Conservation (phyloP, 306 rosid genomes). For the Prinsepia uniflora region DNA sequence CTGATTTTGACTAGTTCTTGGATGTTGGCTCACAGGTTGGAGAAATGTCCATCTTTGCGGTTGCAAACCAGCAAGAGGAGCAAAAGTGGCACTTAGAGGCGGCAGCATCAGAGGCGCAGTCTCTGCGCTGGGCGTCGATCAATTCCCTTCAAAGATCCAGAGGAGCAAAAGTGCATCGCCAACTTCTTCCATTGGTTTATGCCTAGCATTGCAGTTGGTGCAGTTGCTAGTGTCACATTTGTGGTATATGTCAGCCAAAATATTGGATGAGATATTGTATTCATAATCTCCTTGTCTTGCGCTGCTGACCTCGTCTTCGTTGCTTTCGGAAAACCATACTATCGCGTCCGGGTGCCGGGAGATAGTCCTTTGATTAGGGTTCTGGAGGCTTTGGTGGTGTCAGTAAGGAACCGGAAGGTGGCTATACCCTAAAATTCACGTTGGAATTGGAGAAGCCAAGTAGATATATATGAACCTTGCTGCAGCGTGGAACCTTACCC, state of each 20-base stretch:
- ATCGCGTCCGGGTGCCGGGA: slow-evolving; percentile 36
- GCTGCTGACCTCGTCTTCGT: slow-evolving; percentile 37
- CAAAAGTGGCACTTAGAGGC: slow-evolving; percentile 44
- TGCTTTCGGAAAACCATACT: slow-evolving; percentile 41
- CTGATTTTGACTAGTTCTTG: slow-evolving; percentile 6
- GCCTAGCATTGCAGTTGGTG: slow-evolving; percentile 44
- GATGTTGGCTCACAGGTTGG: slow-evolving; percentile 22
- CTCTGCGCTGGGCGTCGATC: slow-evolving; percentile 57
- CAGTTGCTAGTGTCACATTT: slow-evolving; percentile 46
- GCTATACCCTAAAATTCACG: neutral
- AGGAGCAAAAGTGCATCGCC: slow-evolving; percentile 36
- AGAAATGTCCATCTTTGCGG: slow-evolving; percentile 5
- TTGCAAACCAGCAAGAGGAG: too few species aligned
- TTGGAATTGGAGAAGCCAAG: too few species aligned
- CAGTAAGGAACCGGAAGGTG: slow-evolving; percentile 15
- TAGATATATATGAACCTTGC: too few species aligned
- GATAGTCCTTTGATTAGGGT: slow-evolving; percentile 44
- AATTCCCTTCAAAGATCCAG: slow-evolving; percentile 38
- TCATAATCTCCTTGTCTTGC: slow-evolving; percentile 42
- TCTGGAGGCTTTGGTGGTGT: slow-evolving; percentile 25
- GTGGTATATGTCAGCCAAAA: slow-evolving; percentile 46
- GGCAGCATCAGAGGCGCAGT: slow-evolving; percentile 56
- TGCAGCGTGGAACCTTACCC: too few species aligned
- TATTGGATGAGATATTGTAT: slow-evolving; percentile 39
- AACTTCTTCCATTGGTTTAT: slow-evolving; percentile 57